Evolutionary conservation across 2,329 filamentous ascomycete species (phyloP).

Genomic region (Pseudogymnoascus sp.): DNA sequence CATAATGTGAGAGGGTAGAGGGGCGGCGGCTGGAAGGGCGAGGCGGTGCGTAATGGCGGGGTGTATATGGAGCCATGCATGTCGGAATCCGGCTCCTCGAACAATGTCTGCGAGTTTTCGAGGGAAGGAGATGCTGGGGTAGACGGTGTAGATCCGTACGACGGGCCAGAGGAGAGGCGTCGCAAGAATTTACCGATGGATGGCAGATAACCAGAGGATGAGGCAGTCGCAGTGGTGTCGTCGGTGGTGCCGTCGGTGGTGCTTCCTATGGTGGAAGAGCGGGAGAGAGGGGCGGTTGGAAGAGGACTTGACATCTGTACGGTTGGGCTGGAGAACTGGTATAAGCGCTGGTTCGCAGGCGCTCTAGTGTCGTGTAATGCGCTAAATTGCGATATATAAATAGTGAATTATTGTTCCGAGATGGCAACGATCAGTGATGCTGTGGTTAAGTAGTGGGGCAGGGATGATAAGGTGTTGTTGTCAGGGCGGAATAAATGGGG

Average conservation of each 20-base stretch:
- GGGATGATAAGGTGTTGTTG: conserved; percentile 6
- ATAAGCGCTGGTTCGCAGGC: conserved; percentile 1
- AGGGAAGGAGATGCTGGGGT: not conserved
- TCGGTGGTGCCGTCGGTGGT: not conserved
- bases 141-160: not conserved
- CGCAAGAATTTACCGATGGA: conserved; percentile 43
- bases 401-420: conserved; percentile 6
- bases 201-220: not conserved
- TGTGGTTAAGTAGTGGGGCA: not conserved
- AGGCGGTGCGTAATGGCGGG: conserved; percentile 48
- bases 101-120: conserved; percentile 5
- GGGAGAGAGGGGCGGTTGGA: not conserved
- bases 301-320: not conserved
- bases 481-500: not conserved
- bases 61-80: conserved; percentile 19
- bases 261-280: not conserved
- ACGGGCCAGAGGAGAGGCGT: conserved; percentile 53
- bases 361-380: conserved; percentile 1
- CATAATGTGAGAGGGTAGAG: conserved; percentile 70
- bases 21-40: conserved; percentile 81
- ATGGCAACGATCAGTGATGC: conserved; percentile 5
- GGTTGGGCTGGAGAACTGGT: not conserved
- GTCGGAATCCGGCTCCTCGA: not conserved
- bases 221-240: not conserved
- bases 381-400: conserved; percentile 2